Base-by-base conservation (phyloP, 495 filamentous ascomycete species). In the Aspergillus bridgeri region DNA sequence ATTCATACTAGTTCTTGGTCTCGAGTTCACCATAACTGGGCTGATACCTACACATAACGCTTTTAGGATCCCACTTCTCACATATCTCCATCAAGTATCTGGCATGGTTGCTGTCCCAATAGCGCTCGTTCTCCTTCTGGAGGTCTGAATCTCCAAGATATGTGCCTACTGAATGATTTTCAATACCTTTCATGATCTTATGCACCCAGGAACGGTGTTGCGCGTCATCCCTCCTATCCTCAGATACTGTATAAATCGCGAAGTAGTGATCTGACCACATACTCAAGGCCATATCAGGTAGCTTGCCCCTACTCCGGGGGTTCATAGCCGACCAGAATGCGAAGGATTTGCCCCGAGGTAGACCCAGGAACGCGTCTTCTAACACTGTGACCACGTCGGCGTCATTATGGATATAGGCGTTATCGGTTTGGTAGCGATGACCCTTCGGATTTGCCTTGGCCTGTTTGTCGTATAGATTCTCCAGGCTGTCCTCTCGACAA, bases 241-340 rank as follows among this genome's bases (percentile, higher is more conserved):
- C 76, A 79, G 79, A 83, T 0, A 83, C 67, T 0, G 75, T 69
- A 53, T 83, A 83, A 6, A 81, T 33, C 0, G 80, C 75, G 54
- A 84, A 75, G 49, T 83, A 84, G 60, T 84, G 80, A 50, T 82
- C 80, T 6, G 69, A 71, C 29, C 80, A 79, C 70, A 83, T 69
- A 17, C 68, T 76, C 3, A 82, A 56, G 0, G 80, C 78, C 81
- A 84, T 83, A 49, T 77, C 74, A 0, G 69, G 65, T 6, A 75
- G 62, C n/a, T 60, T 47, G 2, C 72, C 60, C 3, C 74, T 62
- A 27, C 72, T 75, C 22, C 66, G 67, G 0, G 80, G 80, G 49
- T 68, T 63, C 79, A 83, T 82, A 3, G 74, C 58, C 58, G 71
- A 80, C 72, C 76, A 82, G 6, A 83, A 64, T 0, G 76, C 65